Evolutionary conservation across 169 alveolate genomes (phyloP).

Genomic region (Plasmodium sp.): DNA sequence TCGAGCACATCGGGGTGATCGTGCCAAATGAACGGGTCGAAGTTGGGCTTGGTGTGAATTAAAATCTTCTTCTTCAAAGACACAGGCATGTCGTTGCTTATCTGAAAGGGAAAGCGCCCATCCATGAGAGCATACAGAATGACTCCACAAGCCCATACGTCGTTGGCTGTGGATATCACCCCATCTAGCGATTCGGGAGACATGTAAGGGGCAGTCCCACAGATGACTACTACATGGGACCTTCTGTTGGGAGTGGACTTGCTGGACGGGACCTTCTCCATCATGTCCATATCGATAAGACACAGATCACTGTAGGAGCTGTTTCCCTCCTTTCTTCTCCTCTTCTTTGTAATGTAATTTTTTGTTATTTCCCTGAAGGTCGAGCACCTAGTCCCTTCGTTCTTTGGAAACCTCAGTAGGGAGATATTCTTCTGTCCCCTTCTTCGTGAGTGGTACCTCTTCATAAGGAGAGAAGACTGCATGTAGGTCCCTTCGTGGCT

Average conservation of each 20-base stretch:
- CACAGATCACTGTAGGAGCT: conserved; percentile 40
- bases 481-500: neutral
- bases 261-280: conserved; percentile 28
- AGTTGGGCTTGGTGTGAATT: conserved; percentile 67
- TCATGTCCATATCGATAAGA: conserved; percentile 68
- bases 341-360: neutral
- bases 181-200: conserved; percentile 80
- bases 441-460: neutral
- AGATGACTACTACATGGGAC: conserved; percentile 1
- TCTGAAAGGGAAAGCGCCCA: conserved; percentile 77
- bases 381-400: neutral
- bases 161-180: conserved; percentile 72
- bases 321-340: neutral
- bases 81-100: conserved; percentile 47
- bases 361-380: neutral
- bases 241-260: neutral
- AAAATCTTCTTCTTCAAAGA: conserved; percentile 52
- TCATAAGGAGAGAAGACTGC: neutral
- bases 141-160: conserved; percentile 82
- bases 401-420: neutral
- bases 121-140: conserved; percentile 78
- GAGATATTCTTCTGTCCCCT: neutral
- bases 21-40: conserved; percentile 80
- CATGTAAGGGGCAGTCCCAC: conserved; percentile 70
- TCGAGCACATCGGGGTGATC: conserved; percentile 77